These are phyloP conservation scores for Casaregolazyma lundiana DNA, from an alignment of 1,139 yeast species.

Conservation along the genomic window DNA sequence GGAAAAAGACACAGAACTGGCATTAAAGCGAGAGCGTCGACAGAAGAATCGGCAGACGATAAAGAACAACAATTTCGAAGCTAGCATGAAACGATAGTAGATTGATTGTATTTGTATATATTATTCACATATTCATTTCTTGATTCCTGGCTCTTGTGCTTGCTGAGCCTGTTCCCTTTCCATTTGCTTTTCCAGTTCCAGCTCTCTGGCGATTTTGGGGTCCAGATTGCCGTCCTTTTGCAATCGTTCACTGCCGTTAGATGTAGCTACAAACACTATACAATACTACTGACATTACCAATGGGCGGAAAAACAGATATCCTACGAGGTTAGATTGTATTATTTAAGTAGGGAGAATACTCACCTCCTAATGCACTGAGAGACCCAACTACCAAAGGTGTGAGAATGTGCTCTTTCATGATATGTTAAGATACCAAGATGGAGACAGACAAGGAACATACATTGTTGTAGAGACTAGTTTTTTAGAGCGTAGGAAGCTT, in stretches of 20 bases:
- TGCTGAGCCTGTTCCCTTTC: not conserved
- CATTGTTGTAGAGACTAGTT: too few species aligned
- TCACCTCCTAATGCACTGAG: constrained; percentile 44
- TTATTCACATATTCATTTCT: constrained; percentile 1
- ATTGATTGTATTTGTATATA: constrained; percentile 7
- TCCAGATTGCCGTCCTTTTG: constrained; percentile 60
- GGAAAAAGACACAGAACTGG: constrained; percentile 55
- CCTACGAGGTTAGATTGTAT: constrained; percentile 34
- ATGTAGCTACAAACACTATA: not conserved
- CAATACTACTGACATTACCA: constrained; percentile 52
- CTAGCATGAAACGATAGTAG: constrained; percentile 30
- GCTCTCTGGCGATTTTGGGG: constrained; percentile 18
- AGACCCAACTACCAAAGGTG: constrained; percentile 32
- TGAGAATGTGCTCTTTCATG: constrained; percentile 5
- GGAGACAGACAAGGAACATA: too few species aligned
- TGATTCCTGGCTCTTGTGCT: constrained; percentile 1
- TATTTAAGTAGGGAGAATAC: constrained; percentile 14
- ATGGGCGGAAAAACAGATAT: constrained; percentile 66
- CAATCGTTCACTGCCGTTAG: constrained; percentile 52
- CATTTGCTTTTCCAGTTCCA: constrained; percentile 10
- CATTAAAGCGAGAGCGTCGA: constrained; percentile 59
- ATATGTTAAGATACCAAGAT: too few species aligned
- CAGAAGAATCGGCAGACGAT: constrained; percentile 63
- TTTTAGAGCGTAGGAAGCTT: too few species aligned
- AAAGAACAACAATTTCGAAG: constrained; percentile 67